A percentile compares a stretch with the other conserved stretches of the same genome.
phyloP scores from a whole-genome alignment of 1,139 yeast genomes.

The Groenewaldozyma sp. region DNA sequence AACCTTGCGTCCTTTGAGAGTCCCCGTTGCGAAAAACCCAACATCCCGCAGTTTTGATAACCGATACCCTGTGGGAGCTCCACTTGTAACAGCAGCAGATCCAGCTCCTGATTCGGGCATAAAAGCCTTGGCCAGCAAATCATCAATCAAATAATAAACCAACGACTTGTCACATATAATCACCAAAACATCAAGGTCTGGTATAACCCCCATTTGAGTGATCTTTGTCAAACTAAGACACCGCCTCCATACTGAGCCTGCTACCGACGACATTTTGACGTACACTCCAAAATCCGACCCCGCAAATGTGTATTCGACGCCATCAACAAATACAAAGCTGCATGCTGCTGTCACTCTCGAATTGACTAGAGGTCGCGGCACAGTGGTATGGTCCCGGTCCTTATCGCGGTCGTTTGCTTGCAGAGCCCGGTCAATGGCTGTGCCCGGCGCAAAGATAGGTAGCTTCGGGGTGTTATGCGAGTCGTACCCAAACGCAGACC shows the following conservation, averaged over 20 bases:
- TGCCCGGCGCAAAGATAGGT: constrained; percentile 54
- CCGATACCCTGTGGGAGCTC: constrained; percentile 19
- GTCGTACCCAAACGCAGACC: constrained; percentile 59
- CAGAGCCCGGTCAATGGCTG: constrained; percentile 49
- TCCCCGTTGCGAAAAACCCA: constrained; percentile 51
- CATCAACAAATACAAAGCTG: constrained; percentile 30
- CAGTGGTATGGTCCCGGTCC: constrained; percentile 13
- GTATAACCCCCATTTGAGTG: constrained; percentile 53
- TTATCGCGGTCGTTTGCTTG: constrained; percentile 9
- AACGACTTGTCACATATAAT: constrained; percentile 52
- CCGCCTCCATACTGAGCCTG: constrained; percentile 43
- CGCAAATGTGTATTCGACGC: constrained; percentile 31
- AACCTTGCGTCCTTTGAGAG: constrained; percentile 51
- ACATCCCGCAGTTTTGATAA: constrained; percentile 33
- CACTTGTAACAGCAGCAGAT: constrained; percentile 7
- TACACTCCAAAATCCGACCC: constrained; percentile 39
- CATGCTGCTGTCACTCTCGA: constrained; percentile 29
- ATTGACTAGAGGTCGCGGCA: constrained; percentile 22
- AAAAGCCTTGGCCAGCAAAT: constrained; percentile 19
- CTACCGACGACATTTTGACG: constrained; percentile 10
- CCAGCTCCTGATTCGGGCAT: constrained; percentile 15
- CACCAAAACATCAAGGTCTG: constrained; percentile 48
- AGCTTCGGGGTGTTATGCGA: constrained; percentile 46
- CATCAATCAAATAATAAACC: constrained; percentile 49
- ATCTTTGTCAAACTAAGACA: constrained; percentile 48